These are phyloP conservation scores for Erodium maritimum DNA, from an alignment of 345 rosid genomes.

Conservation along the genomic window DNA sequence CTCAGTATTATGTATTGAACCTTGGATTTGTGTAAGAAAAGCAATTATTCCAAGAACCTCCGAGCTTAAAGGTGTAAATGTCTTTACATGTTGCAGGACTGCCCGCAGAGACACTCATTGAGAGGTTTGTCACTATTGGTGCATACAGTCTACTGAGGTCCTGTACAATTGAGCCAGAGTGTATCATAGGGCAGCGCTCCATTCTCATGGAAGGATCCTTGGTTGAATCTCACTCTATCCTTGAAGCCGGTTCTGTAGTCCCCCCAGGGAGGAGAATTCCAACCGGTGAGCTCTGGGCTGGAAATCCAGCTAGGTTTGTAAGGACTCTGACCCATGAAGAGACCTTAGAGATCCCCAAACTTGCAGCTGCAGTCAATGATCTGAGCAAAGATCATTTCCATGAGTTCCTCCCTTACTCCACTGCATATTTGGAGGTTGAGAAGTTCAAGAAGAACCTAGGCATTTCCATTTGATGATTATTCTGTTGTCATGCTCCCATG, in stretches of 20 bases:
- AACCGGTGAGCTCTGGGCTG: conserved; percentile 94
- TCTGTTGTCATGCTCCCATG: conserved; percentile 3
- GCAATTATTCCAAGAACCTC: background rate
- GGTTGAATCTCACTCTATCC: conserved; percentile 78
- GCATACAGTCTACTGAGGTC: conserved; percentile 82
- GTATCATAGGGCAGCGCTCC: conserved; percentile 92
- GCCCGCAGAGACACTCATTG: conserved; percentile 79
- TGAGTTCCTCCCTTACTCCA: conserved; percentile 86
- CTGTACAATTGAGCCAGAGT: conserved; percentile 95
- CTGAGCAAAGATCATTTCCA: conserved; percentile 60
- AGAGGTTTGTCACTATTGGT: conserved; percentile 86
- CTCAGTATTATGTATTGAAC: background rate
- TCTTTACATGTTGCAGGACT: conserved; percentile 38
- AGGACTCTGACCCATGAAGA: conserved; percentile 81
- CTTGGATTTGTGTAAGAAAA: too few relatives aligned
- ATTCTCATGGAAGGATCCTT: conserved; percentile 99
- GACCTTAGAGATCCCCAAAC: conserved; percentile 85
- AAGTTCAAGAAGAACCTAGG: conserved; percentile 71
- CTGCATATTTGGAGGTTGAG: conserved; percentile 90
- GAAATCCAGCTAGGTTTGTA: conserved; percentile 89
- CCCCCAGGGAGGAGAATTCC: conserved; percentile 98
- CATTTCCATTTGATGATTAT: conserved; percentile 35
- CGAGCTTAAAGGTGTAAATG: background rate
- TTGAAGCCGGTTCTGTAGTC: conserved; percentile 92
- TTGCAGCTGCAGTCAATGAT: conserved; percentile 87